Evolutionary conservation across 805 yeast species (phyloP).

Genomic region (Yarrowia sp.): DNA sequence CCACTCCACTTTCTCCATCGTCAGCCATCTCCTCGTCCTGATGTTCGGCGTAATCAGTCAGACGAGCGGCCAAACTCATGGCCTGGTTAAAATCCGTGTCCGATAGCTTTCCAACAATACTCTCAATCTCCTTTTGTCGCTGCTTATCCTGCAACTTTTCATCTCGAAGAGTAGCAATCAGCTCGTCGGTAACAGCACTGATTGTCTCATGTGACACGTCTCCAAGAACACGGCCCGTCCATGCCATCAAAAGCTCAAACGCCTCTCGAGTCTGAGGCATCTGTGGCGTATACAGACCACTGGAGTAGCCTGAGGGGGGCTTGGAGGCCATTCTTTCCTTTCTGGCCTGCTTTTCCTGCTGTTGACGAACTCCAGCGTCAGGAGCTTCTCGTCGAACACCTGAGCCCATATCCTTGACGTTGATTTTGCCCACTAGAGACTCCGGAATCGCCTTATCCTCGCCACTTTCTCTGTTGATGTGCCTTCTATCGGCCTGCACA

Average conservation of each 20-base stretch:
- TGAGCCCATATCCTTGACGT: conserved; percentile 73
- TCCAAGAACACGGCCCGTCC: conserved; percentile 64
- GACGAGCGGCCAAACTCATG: conserved; percentile 54
- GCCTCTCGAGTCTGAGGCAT: conserved; percentile 58
- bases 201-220: conserved; percentile 81
- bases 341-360: conserved; percentile 20
- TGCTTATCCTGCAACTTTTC: conserved; percentile 54
- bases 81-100: conserved; percentile 59
- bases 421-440: conserved; percentile 73
- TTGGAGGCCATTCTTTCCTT: conserved; percentile 21
- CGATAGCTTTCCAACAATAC: conserved; percentile 56
- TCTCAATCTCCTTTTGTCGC: conserved; percentile 60
- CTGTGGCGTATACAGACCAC: conserved; percentile 62
- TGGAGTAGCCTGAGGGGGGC: not conserved
- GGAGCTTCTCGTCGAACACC: conserved; percentile 47
- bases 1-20: conserved; percentile 55
- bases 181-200: conserved; percentile 62
- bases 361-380: conserved; percentile 32
- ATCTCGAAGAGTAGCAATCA: conserved; percentile 62
- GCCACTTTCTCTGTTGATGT: conserved; percentile 56
- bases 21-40: conserved; percentile 42
- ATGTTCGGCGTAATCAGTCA: conserved; percentile 58
- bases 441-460: conserved; percentile 70
- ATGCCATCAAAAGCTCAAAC: conserved; percentile 64
- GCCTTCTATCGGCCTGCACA: conserved; percentile 62